Evolutionary conservation across 2,329 filamentous ascomycete genomes (phyloP).

Genomic region (Aureobasidium lini): DNA sequence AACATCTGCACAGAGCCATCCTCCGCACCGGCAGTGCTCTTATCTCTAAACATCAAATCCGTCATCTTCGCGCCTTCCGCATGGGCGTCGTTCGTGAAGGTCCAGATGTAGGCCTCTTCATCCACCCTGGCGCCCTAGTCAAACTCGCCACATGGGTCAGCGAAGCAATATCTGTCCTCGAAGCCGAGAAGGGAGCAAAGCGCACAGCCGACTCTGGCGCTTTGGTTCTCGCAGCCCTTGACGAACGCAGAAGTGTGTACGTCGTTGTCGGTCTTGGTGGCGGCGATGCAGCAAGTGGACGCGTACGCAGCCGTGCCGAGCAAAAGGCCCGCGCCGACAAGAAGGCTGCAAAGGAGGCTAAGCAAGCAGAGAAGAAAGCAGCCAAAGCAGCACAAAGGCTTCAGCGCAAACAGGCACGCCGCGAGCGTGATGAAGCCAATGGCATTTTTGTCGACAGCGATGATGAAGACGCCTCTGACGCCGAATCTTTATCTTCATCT

Average conservation of each 20-base stretch:
- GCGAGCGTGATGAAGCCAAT: slow-evolving; percentile 55
- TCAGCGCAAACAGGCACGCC: slow-evolving; percentile 49
- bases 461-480: slow-evolving; percentile 29
- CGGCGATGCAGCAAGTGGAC: slow-evolving; percentile 60
- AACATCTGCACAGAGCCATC: slow-evolving; percentile 85
- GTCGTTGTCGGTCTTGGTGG: slow-evolving; percentile 89
- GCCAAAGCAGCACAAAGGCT: slow-evolving; percentile 51
- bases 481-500: slow-evolving; percentile 35
- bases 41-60: slow-evolving; percentile 89
- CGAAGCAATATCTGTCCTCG: slow-evolving; percentile 84
- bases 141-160: slow-evolving; percentile 92
- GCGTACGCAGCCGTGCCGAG: slow-evolving; percentile 31
- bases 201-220: slow-evolving; percentile 53
- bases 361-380: slow-evolving; percentile 32
- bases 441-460: slow-evolving; percentile 38
- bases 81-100: slow-evolving; percentile 95
- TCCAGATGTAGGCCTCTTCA: slow-evolving; percentile 84
- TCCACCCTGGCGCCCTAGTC: slow-evolving; percentile 83
- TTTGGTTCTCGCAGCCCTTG: slow-evolving; percentile 81
- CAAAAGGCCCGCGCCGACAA: slow-evolving; percentile 53
- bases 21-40: slow-evolving; percentile 85
- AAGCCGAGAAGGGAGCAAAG: slow-evolving; percentile 64
- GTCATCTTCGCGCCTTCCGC: slow-evolving; percentile 83
- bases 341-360: slow-evolving; percentile 53
- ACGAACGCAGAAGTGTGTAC: slow-evolving; percentile 81